These are phyloP conservation scores for Rhodotorula paludigena DNA, from an alignment of 768 basidiomycete species.

Conservation along the genomic window DNA sequence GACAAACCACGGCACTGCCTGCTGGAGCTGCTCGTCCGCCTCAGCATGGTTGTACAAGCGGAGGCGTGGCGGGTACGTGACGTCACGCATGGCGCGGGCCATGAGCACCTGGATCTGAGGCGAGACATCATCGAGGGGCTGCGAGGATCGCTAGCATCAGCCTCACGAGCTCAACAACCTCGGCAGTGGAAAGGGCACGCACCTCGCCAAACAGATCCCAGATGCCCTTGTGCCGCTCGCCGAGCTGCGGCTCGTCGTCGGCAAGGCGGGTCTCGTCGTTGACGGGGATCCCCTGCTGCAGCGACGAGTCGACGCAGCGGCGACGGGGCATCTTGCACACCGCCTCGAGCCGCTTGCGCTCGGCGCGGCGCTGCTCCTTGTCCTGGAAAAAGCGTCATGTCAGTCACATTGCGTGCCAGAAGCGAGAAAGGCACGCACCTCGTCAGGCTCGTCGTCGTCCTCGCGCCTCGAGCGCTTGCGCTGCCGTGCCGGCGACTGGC, in stretches of 20 bases:
- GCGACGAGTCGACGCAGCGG: conserved; percentile 16
- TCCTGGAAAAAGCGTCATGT: not conserved
- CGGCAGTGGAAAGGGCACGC: not conserved
- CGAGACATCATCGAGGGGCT: conserved; percentile 25
- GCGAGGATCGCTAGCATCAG: not conserved
- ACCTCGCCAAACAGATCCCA: conserved; percentile 32
- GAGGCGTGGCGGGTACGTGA: conserved; percentile 17
- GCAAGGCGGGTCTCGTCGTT: conserved; percentile 16
- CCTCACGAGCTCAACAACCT: not conserved
- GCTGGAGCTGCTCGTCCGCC: conserved; percentile 20
- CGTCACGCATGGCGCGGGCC: conserved; percentile 30
- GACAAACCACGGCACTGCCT: conserved; percentile 29
- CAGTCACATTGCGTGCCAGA: no score
- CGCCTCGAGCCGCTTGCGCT: conserved; percentile 30
- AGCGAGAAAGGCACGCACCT: not conserved
- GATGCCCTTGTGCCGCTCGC: conserved; percentile 25
- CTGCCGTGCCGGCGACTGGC: not conserved
- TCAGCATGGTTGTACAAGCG: conserved; percentile 24
- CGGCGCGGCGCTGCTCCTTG: not conserved
- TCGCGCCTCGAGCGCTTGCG: conserved; percentile 15
- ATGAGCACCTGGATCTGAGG: conserved; percentile 35
- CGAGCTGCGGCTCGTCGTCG: conserved; percentile 30
- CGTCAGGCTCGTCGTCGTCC: not conserved
- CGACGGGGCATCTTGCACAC: conserved; percentile 20
- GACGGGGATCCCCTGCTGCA: conserved; percentile 2